Evolutionary conservation across 1,139 yeast genomes (phyloP).

Genomic region (Hyphopichia pseudoburtonii): DNA sequence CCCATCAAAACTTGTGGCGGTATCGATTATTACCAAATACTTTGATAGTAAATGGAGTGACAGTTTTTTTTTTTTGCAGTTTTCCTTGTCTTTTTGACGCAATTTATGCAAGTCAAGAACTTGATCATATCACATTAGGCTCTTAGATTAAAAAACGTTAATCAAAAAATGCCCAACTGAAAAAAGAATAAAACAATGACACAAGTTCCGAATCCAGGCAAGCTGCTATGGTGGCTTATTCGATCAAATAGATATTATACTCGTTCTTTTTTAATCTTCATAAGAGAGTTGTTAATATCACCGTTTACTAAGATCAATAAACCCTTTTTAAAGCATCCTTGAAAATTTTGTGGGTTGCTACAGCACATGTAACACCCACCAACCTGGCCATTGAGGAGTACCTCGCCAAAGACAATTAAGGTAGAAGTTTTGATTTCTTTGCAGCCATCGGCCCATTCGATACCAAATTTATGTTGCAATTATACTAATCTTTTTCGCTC

Average conservation of each 20-base stretch:
- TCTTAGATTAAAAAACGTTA: no score
- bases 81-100: no score
- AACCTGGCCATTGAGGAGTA: constrained; percentile 98
- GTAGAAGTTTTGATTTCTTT: constrained; percentile 93
- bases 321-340: constrained; percentile 81
- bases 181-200: no score
- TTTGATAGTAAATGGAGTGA: no score
- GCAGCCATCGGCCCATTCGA: constrained; percentile 92
- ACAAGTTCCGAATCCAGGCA: no score
- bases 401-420: constrained; percentile 90
- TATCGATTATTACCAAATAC: no score
- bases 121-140: no score
- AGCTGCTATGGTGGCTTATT: no score
- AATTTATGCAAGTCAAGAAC: no score
- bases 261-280: constrained; percentile 89
- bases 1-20: no score
- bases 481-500: constrained; percentile 94
- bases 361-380: constrained; percentile 98
- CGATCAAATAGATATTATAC: constrained; percentile 82
- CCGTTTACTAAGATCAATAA: constrained; percentile 91
- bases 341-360: constrained; percentile 84
- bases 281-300: constrained; percentile 84
- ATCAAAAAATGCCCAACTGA: no score
- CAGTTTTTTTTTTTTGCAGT: no score
- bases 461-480: constrained; percentile 96